phyloP scores from a whole-genome alignment of 2,329 filamentous ascomycete genomes.

The Fusarium tjaetaba region DNA sequence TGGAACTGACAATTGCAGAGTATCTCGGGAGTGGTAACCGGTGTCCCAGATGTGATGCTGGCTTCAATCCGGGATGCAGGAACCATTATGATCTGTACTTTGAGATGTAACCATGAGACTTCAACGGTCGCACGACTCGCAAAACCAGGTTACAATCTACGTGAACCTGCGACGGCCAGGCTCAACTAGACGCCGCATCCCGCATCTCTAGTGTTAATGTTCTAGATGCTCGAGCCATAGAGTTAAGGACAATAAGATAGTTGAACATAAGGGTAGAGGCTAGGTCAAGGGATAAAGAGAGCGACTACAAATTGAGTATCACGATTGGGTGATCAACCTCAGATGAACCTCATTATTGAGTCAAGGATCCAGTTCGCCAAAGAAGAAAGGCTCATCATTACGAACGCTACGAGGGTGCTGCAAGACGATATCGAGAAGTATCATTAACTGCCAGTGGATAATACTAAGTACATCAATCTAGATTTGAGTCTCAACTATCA shows the following conservation, averaged over 20 bases:
- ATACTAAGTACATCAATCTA: rapidly evolving
- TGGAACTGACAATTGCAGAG: not conserved
- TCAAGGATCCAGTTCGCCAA: not conserved
- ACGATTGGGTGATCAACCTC: rapidly evolving
- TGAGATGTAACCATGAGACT: not conserved
- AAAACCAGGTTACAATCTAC: rapidly evolving
- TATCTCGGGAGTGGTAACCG: not conserved
- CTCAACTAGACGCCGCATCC: not conserved
- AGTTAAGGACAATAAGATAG: not conserved
- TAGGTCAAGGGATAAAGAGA: too few relatives aligned
- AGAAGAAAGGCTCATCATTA: not conserved
- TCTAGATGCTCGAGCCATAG: not conserved
- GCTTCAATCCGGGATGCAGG: constrained; percentile 20
- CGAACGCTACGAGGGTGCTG: not conserved
- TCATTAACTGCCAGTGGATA: rapidly evolving
- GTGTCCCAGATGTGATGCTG: constrained; percentile 4
- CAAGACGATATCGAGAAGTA: not conserved
- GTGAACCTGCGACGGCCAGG: too few relatives aligned
- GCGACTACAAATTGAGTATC: not conserved
- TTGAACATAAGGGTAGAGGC: rapidly evolving
- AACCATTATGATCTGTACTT: constrained; percentile 18
- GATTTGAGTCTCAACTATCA: rapidly evolving
- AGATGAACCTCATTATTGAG: too few relatives aligned
- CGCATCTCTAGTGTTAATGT: rapidly evolving
- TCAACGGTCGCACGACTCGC: not conserved